Percentiles rank a stretch among this genome's conserved stretches.
Evolutionary conservation across 2,329 filamentous ascomycete genomes (phyloP).

Genomic region (Fusarium gaditjirri): DNA sequence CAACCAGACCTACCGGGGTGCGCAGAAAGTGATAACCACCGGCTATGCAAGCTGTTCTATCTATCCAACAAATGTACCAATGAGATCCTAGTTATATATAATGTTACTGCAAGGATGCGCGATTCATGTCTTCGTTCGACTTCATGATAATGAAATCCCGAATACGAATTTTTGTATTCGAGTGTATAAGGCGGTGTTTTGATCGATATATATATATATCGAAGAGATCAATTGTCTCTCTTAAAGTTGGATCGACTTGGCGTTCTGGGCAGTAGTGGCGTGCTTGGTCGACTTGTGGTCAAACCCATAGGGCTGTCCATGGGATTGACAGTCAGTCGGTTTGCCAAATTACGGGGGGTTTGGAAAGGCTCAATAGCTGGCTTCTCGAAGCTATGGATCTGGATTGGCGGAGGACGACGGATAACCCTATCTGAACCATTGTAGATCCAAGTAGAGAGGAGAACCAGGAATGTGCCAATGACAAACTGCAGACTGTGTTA

Average conservation of each 20-base stretch:
- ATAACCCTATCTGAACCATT: conserved; percentile 70
- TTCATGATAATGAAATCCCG: conserved; percentile 31
- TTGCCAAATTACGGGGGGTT: conserved; percentile 52
- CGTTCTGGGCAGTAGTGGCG: conserved; percentile 55
- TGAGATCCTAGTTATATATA: conserved; percentile 36
- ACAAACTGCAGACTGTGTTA: conserved; percentile 71
- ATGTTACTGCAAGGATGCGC: conserved; percentile 23
- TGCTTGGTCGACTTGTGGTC: conserved; percentile 60
- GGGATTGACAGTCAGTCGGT: conserved; percentile 53
- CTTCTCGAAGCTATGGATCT: conserved; percentile 82
- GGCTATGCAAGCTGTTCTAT: conserved; percentile 6
- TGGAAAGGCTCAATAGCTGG: conserved; percentile 64
- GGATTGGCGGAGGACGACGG: conserved; percentile 70
- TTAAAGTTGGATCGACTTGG: conserved; percentile 53
- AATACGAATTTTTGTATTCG: conserved; percentile 24
- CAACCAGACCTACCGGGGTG: conserved; percentile 3
- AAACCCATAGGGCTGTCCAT: conserved; percentile 55
- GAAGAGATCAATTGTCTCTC: conserved; percentile 49
- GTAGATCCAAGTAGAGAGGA: conserved; percentile 88
- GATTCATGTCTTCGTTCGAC: conserved; percentile 35
- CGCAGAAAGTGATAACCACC: conserved; percentile 1
- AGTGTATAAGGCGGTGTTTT: not conserved
- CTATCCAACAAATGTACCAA: conserved; percentile 38
- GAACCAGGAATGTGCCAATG: conserved; percentile 79
- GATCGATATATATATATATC: not conserved